These are phyloP conservation scores for Auriculariales sp. DNA, from an alignment of 768 basidiomycete genomes.

Conservation along the genomic window DNA sequence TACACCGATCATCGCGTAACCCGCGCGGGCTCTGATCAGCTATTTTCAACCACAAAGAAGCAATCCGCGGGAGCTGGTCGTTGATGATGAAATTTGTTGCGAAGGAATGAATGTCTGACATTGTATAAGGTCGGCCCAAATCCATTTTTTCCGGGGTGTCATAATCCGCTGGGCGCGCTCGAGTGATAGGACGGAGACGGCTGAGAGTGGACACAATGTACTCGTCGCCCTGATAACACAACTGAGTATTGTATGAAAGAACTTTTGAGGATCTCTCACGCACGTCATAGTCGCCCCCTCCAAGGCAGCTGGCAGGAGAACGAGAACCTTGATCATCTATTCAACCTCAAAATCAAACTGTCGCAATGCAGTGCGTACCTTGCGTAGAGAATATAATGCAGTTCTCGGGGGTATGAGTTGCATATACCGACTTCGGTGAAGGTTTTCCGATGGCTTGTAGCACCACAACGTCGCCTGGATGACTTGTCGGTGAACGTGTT, in stretches of 20 bases:
- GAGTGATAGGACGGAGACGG: background rate
- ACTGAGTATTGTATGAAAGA: background rate
- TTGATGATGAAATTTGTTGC: slow-evolving; percentile 43
- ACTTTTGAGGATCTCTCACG: background rate
- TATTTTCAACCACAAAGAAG: slow-evolving; percentile 47
- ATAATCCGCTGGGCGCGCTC: background rate
- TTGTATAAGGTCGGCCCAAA: slow-evolving; percentile 17
- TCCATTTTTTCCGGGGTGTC: background rate
- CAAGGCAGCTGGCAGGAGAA: slow-evolving; percentile 28
- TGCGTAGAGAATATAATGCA: slow-evolving; percentile 13
- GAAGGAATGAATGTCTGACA: slow-evolving; percentile 54
- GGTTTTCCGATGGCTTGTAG: slow-evolving; percentile 46
- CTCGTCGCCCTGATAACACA: slow-evolving; percentile 40
- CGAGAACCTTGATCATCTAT: background rate
- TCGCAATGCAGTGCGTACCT: background rate
- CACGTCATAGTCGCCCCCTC: slow-evolving; percentile 39
- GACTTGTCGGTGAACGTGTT: slow-evolving; percentile 52
- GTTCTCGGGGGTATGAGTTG: slow-evolving; percentile 29
- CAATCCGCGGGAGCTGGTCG: background rate
- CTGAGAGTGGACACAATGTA: slow-evolving; percentile 29
- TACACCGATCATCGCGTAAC: slow-evolving; percentile 38
- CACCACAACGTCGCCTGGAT: slow-evolving; percentile 54
- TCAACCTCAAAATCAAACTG: background rate
- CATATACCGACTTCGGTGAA: slow-evolving; percentile 34
- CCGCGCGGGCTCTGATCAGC: slow-evolving; percentile 37